phyloP scores from a whole-genome alignment of 2,329 filamentous ascomycete species.

The Paraconiothyrium sp. region DNA sequence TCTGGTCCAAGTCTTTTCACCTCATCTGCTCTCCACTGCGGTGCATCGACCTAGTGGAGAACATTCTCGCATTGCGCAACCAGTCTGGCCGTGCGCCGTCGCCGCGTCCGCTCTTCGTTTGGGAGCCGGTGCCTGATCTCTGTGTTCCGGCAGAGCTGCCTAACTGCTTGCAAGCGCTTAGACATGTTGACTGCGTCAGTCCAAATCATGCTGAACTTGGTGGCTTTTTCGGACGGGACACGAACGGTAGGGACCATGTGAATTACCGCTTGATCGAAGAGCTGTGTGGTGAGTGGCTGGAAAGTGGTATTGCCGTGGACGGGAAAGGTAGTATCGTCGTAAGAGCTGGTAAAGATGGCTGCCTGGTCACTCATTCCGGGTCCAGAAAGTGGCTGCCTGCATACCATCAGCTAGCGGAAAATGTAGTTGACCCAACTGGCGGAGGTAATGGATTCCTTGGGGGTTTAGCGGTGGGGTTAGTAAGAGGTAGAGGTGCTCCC shows the following conservation, averaged over 20 bases:
- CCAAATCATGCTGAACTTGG: slow-evolving; percentile 93
- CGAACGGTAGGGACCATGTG: slow-evolving; percentile 46
- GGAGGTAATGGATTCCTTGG: slow-evolving; percentile 91
- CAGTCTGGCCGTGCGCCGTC: slow-evolving; percentile 34
- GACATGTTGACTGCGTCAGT: slow-evolving; percentile 67
- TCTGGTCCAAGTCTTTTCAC: slow-evolving; percentile 82
- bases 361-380: slow-evolving; percentile 59
- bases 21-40: slow-evolving; percentile 83
- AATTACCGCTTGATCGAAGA: slow-evolving; percentile 52
- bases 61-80: slow-evolving; percentile 68
- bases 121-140: slow-evolving; percentile 93
- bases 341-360: slow-evolving; percentile 76
- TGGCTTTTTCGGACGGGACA: slow-evolving; percentile 74
- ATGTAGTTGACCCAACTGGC: slow-evolving; percentile 90
- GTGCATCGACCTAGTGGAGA: slow-evolving; percentile 77
- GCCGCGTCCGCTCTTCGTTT: slow-evolving; percentile 78
- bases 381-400: slow-evolving; percentile 76
- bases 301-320: slow-evolving; percentile 46
- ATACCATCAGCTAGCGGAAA: slow-evolving; percentile 66
- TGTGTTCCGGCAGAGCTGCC: slow-evolving; percentile 74
- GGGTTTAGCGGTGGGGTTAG: slow-evolving; percentile 65
- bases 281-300: slow-evolving; percentile 51
- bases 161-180: slow-evolving; percentile 63
- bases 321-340: slow-evolving; percentile 69
- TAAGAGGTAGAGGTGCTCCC: slow-evolving; percentile 60